These are phyloP conservation scores for Aphanomyces cochlioides DNA, from an alignment of 352 stramenopile genomes.

Conservation along the genomic window DNA sequence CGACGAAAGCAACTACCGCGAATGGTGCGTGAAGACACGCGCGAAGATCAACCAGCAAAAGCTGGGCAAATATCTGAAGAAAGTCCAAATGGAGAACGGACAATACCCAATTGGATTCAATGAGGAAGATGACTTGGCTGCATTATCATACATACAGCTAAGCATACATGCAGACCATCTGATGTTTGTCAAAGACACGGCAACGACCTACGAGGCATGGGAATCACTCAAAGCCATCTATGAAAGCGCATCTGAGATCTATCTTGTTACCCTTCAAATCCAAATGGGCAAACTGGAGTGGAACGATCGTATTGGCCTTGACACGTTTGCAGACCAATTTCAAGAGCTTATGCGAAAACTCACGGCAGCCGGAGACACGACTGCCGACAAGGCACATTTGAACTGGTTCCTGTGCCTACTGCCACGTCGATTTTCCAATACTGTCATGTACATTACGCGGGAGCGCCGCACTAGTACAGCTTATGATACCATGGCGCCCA, in stretches of 20 bases:
- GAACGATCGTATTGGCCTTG: background rate
- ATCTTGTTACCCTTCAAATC: background rate
- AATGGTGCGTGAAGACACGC: no score
- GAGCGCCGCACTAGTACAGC: no score
- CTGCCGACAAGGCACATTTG: background rate
- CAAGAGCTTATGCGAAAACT: background rate
- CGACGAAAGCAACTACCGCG: no score
- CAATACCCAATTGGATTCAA: background rate
- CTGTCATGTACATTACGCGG: no score
- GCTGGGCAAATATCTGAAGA: no score
- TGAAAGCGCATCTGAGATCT: conserved; percentile 4
- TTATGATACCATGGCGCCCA: no score
- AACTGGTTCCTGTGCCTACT: no score
- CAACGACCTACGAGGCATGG: conserved; percentile 6
- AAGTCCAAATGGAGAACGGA: no score
- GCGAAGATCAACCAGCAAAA: no score
- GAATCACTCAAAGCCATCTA: conserved; percentile 13
- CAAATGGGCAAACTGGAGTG: background rate
- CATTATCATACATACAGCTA: conserved; percentile 1
- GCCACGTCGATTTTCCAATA: background rate
- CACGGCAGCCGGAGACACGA: background rate
- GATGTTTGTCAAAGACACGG: background rate
- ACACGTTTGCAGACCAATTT: background rate
- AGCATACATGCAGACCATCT: conserved; percentile 5
- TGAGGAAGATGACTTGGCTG: conserved; percentile 2